These are phyloP conservation scores for Penicillium ochrochloron DNA, from an alignment of 495 filamentous ascomycete genomes.

Conservation along the genomic window DNA sequence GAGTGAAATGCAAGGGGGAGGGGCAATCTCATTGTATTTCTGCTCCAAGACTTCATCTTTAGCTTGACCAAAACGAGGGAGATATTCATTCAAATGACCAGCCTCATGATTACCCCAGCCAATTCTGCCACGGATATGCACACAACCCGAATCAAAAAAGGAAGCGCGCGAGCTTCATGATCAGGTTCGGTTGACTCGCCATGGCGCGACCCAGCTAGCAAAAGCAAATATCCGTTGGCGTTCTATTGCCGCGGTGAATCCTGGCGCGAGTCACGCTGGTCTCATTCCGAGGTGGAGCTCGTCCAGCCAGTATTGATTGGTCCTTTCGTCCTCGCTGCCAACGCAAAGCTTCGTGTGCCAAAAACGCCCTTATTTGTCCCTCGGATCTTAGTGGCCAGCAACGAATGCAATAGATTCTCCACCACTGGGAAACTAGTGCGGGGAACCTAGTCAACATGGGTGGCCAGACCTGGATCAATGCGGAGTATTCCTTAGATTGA, in stretches of 20 bases:
- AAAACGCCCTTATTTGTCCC: background rate
- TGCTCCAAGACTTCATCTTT: slow-evolving; percentile 1
- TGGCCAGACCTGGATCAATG: background rate
- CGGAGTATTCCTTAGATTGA: background rate
- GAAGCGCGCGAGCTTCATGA: slow-evolving; percentile 14
- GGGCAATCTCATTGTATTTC: slow-evolving; percentile 22
- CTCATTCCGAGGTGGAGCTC: background rate
- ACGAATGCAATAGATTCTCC: slow-evolving; percentile 19
- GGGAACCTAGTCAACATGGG: slow-evolving; percentile 1
- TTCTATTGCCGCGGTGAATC: background rate
- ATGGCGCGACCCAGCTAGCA: slow-evolving; percentile 5
- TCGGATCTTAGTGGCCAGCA: background rate
- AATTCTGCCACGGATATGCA: slow-evolving; percentile 29
- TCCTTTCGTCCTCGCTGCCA: background rate
- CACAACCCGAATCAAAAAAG: slow-evolving; percentile 17
- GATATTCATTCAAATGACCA: background rate
- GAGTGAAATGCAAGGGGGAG: background rate
- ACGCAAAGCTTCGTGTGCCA: background rate
- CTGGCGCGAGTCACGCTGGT: slow-evolving; percentile 23
- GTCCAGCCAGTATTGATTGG: background rate
- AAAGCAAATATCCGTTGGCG: slow-evolving; percentile 19
- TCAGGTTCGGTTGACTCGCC: background rate
- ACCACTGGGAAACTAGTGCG: slow-evolving; percentile 27
- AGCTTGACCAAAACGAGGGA: slow-evolving; percentile 7
- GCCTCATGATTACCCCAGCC: background rate